phyloP scores from a whole-genome alignment of 257 asterid species.

The Perilla frutescens region DNA sequence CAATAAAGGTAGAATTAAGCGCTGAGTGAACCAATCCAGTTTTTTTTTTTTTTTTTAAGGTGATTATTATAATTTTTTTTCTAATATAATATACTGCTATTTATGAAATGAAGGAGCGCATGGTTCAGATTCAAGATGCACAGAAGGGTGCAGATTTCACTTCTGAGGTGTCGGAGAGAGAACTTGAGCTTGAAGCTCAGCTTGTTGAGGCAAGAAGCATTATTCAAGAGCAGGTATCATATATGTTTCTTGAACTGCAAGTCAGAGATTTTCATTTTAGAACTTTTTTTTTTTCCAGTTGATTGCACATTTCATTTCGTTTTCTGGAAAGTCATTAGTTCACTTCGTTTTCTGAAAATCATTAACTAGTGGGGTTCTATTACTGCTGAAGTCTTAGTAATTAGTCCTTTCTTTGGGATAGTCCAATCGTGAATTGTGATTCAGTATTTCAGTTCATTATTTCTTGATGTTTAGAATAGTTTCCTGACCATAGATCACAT shows the following conservation, averaged over 20 bases:
- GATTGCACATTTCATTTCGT: neutral
- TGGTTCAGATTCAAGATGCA: slow-evolving; percentile 94
- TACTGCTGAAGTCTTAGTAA: neutral
- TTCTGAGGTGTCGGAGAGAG: slow-evolving; percentile 95
- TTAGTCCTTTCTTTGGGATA: neutral
- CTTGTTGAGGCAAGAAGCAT: slow-evolving; percentile 99
- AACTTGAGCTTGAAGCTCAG: slow-evolving; percentile 98
- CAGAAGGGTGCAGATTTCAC: slow-evolving; percentile 83
- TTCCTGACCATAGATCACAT: neutral
- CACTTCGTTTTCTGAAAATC: neutral
- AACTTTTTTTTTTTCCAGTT: neutral
- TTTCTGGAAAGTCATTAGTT: too few species aligned
- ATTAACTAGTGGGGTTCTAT: slow-evolving; percentile 10
- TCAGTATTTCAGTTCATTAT: too few species aligned
- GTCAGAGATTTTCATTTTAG: slow-evolving; percentile 32
- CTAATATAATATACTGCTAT: slow-evolving; percentile 27
- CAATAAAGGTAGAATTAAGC: slow-evolving; percentile 65
- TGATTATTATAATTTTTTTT: neutral
- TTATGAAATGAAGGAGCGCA: slow-evolving; percentile 74
- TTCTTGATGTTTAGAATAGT: neutral
- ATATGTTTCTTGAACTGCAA: slow-evolving; percentile 33
- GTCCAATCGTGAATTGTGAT: neutral
- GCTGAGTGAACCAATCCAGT: slow-evolving; percentile 9
- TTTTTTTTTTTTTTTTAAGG: slow-evolving; percentile 11
- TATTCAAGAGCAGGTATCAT: slow-evolving; percentile 93